Evolutionary conservation across 2,329 filamentous ascomycete genomes (phyloP).

Genomic region (Immersiporthe knoxdaviesiana): DNA sequence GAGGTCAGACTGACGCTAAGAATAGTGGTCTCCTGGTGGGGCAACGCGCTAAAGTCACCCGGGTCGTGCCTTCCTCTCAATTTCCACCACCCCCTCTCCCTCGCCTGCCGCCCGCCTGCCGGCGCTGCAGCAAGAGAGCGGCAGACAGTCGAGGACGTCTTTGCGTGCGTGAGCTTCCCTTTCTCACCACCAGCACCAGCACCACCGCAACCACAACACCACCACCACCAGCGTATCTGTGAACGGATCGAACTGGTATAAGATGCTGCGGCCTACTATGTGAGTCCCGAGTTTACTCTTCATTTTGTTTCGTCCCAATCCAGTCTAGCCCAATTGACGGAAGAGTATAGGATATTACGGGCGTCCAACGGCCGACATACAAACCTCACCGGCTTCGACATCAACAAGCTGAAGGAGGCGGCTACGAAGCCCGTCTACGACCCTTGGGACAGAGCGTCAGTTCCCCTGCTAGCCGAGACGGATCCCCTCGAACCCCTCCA

Average conservation of each 20-base stretch:
- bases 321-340: slow-evolving; percentile 15
- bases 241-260: slow-evolving; percentile 28
- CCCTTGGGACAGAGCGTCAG: slow-evolving; percentile 68
- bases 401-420: slow-evolving; percentile 76
- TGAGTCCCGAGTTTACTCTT: slow-evolving; percentile 29
- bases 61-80: slow-evolving; percentile 8
- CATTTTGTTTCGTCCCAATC: neutral
- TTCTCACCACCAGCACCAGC: slow-evolving; percentile 10
- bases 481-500: neutral
- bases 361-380: slow-evolving; percentile 57
- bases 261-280: slow-evolving; percentile 46
- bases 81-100: neutral
- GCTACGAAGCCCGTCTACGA: slow-evolving; percentile 66
- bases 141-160: slow-evolving; percentile 5
- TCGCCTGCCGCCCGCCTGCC: slow-evolving; percentile 2
- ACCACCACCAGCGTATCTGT: slow-evolving; percentile 21
- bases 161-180: neutral
- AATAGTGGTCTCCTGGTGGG: slow-evolving; percentile 17
- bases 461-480: slow-evolving; percentile 33
- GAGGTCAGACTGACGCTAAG: slow-evolving; percentile 18
- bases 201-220: neutral
- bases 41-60: slow-evolving; percentile 13
- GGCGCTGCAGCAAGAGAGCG: neutral
- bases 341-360: slow-evolving; percentile 51
- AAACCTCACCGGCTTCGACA: slow-evolving; percentile 92